Evolutionary conservation across 2,329 filamentous ascomycete species (phyloP).

Genomic region (Fusarium robinianum): DNA sequence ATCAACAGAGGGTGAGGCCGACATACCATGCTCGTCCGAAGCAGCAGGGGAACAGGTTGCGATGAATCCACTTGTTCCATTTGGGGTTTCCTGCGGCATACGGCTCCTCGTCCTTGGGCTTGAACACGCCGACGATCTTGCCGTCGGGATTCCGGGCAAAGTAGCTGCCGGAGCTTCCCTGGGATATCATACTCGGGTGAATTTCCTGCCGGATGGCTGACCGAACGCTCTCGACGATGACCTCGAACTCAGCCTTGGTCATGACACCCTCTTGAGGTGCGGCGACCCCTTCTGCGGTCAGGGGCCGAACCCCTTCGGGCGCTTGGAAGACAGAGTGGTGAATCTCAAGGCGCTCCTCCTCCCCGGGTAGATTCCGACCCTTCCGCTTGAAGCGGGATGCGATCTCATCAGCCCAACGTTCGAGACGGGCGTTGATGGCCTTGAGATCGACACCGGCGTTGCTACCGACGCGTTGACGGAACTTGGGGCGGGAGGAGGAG

Average conservation of each 20-base stretch:
- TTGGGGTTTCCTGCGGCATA: slow-evolving; percentile 97
- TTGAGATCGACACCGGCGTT: slow-evolving; percentile 96
- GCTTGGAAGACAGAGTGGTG: slow-evolving; percentile 97
- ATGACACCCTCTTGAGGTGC: slow-evolving; percentile 67
- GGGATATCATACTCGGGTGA: slow-evolving; percentile 94
- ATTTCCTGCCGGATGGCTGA: slow-evolving; percentile 86
- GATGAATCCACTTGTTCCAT: slow-evolving; percentile 99
- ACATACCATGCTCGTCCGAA: slow-evolving; percentile 85
- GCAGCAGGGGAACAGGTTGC: slow-evolving; percentile 95
- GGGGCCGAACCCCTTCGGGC: slow-evolving; percentile 82
- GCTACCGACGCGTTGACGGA: slow-evolving; percentile 58
- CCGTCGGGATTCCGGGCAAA: slow-evolving; percentile 91
- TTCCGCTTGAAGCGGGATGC: slow-evolving; percentile 94
- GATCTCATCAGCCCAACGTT: slow-evolving; percentile 98
- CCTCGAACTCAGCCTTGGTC: slow-evolving; percentile 81
- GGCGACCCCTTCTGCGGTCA: slow-evolving; percentile 75
- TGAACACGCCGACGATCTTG: slow-evolving; percentile 97
- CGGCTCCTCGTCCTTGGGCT: slow-evolving; percentile 98
- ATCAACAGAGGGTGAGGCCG: not conserved
- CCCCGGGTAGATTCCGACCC: slow-evolving; percentile 70
- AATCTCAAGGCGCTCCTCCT: slow-evolving; percentile 90
- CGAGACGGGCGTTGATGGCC: slow-evolving; percentile 92
- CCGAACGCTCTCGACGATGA: slow-evolving; percentile 86
- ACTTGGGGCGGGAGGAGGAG: slow-evolving; percentile 45
- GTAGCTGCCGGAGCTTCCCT: slow-evolving; percentile 97